These are phyloP conservation scores for Neurospora tetraspora DNA, from an alignment of 495 filamentous ascomycete species.

Conservation along the genomic window DNA sequence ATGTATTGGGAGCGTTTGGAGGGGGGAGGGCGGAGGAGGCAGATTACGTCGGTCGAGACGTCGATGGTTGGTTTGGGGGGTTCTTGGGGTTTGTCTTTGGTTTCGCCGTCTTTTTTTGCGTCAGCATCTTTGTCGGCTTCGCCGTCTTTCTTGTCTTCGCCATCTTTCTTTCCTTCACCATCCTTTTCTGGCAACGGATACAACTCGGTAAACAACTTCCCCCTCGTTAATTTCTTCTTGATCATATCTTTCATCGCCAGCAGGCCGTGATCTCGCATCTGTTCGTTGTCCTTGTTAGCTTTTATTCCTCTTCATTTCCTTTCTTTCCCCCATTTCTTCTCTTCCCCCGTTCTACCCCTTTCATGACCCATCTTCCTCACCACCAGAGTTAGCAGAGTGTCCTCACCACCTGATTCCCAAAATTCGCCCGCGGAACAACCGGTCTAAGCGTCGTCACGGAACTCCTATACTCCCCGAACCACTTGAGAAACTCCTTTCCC, in stretches of 20 bases:
- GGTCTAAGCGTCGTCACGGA: neutral
- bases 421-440: neutral
- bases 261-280: neutral
- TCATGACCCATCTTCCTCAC: neutral
- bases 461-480: neutral
- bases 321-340: neutral
- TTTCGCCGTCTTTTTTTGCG: neutral
- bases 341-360: neutral
- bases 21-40: neutral
- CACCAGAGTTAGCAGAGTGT: too few species aligned
- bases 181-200: neutral
- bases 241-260: neutral
- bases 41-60: neutral
- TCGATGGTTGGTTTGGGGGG: neutral
- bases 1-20: neutral
- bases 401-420: neutral
- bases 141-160: neutral
- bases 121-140: too few species aligned
- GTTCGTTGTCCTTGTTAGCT: neutral
- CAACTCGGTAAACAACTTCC: neutral
- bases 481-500: neutral
- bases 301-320: neutral
- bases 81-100: neutral
- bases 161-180: neutral
- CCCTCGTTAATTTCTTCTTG: neutral